These are phyloP conservation scores for Trametes maxima DNA, from an alignment of 768 basidiomycete genomes.

Conservation along the genomic window DNA sequence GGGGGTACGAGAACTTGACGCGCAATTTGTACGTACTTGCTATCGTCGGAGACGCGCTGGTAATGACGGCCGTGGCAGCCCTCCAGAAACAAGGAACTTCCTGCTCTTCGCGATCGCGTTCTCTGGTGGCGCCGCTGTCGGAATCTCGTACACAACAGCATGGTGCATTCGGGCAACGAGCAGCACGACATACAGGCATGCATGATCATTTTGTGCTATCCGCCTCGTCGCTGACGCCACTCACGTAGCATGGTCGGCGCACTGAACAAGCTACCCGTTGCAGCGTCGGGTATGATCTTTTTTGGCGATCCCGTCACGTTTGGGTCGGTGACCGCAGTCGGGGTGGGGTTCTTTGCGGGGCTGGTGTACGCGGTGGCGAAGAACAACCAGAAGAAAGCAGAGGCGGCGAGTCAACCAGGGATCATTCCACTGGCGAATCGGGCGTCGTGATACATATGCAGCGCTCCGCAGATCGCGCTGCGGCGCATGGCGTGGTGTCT, in stretches of 20 bases:
- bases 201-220: constrained; percentile 23
- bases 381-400: constrained; percentile 85
- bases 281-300: constrained; percentile 98
- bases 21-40: constrained; percentile 81
- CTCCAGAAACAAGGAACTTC: constrained; percentile 73
- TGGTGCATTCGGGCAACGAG: constrained; percentile 97
- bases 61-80: constrained; percentile 50
- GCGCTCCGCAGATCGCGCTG: neutral
- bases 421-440: constrained; percentile 68
- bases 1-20: constrained; percentile 75
- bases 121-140: constrained; percentile 96
- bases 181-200: constrained; percentile 95
- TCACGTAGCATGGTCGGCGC: constrained; percentile 88
- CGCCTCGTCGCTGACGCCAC: constrained; percentile 7
- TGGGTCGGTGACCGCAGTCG: constrained; percentile 87
- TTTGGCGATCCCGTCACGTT: constrained; percentile 89
- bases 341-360: constrained; percentile 89
- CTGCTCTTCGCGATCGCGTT: constrained; percentile 89
- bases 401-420: constrained; percentile 49
- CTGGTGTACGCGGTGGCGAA: constrained; percentile 93
- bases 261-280: constrained; percentile 95
- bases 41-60: neutral
- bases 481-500: constrained; percentile 3
- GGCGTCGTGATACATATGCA: constrained; percentile 36
- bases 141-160: constrained; percentile 97